Percentiles rank a stretch among this genome's conserved stretches.
These are phyloP conservation scores for Dorcoceras hygrometricum DNA, from an alignment of 257 asterid genomes.

Conservation along the genomic window DNA sequence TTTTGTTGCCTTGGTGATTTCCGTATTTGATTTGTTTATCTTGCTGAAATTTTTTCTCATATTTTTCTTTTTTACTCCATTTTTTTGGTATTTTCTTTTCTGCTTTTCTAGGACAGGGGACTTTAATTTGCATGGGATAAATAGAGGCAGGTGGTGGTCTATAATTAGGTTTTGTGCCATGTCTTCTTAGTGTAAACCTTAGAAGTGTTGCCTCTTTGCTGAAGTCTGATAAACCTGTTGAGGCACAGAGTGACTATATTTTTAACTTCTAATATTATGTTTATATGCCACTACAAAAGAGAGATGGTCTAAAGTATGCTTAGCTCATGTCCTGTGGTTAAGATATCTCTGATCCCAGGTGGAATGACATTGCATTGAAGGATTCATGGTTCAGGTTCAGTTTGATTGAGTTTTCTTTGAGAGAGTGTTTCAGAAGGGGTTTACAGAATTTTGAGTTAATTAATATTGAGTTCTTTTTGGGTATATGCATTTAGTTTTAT, in stretches of 20 bases:
- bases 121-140: constrained; percentile 12
- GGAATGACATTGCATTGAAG: neutral
- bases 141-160: constrained; percentile 8
- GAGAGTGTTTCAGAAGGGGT: neutral
- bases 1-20: constrained; percentile 19
- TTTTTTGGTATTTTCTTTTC: constrained; percentile 8
- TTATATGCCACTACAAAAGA: neutral
- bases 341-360: neutral
- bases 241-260: neutral
- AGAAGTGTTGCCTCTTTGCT: neutral
- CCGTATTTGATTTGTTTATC: neutral
- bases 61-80: constrained; percentile 1
- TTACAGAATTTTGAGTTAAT: no score
- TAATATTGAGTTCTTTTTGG: no score
- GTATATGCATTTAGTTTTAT: no score
- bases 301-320: constrained; percentile 2
- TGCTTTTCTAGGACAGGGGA: constrained; percentile 5
- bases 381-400: neutral
- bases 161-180: neutral
- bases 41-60: neutral
- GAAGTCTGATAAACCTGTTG: neutral
- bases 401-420: neutral
- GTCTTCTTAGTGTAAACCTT: neutral
- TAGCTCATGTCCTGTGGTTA: neutral
- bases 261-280: neutral